A percentile compares a stretch with the other conserved stretches of the same genome.
These are phyloP conservation scores for Metarhizium anisopliae DNA, from an alignment of 2,329 filamentous ascomycete species.

Conservation along the genomic window DNA sequence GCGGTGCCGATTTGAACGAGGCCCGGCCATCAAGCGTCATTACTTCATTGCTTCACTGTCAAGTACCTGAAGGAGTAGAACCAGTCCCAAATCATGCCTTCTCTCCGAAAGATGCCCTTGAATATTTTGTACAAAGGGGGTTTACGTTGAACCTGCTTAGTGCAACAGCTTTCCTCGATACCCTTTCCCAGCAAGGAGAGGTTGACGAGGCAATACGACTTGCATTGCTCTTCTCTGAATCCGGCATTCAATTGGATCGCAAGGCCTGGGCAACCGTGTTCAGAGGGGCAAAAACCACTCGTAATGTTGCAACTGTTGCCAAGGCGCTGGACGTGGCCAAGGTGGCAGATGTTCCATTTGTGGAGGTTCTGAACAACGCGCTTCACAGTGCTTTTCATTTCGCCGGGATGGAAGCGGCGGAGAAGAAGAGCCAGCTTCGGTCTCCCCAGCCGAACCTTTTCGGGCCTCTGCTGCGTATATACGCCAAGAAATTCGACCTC, in stretches of 20 bases:
- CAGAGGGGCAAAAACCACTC: constrained; percentile 54
- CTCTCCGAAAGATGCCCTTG: constrained; percentile 21
- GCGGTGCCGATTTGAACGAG: constrained; percentile 35
- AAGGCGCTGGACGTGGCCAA: constrained; percentile 28
- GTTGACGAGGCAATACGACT: constrained; percentile 26
- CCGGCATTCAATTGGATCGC: constrained; percentile 50
- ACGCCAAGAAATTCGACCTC: constrained; percentile 37
- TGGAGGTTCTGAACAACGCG: constrained; percentile 25
- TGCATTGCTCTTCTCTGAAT: constrained; percentile 23
- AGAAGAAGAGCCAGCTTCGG: constrained; percentile 19
- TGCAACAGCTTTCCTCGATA: constrained; percentile 61
- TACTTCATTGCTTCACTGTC: constrained; percentile 45
- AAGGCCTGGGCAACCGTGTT: constrained; percentile 63
- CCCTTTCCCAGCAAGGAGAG: constrained; percentile 49
- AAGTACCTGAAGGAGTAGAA: constrained; percentile 10
- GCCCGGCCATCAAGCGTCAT: constrained; percentile 43
- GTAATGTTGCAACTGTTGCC: constrained; percentile 43
- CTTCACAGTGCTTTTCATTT: constrained; percentile 42
- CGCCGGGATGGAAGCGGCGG: constrained; percentile 28
- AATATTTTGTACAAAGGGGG: constrained; percentile 47
- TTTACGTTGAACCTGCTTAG: constrained; percentile 52
- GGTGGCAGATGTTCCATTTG: constrained; percentile 37
- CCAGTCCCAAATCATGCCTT: constrained; percentile 13
- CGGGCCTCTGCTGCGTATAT: constrained; percentile 38
- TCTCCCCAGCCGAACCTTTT: constrained; percentile 29